Evolutionary conservation across 2,329 filamentous ascomycete species (phyloP).

Genomic region (Pseudogymnoascus sp.): DNA sequence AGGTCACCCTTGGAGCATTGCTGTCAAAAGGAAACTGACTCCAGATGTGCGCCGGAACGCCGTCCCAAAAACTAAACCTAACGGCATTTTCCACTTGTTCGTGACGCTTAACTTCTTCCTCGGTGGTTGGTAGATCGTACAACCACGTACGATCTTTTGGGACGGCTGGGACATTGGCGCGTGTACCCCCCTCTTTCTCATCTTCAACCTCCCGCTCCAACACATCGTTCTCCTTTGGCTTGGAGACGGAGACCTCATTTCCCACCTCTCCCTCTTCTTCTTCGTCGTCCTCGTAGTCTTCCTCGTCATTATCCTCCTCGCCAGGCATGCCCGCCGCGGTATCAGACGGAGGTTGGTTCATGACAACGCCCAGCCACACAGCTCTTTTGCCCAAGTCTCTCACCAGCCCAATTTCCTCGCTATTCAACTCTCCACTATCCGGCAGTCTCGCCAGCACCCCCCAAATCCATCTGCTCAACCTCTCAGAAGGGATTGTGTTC

Average conservation of each 20-base stretch:
- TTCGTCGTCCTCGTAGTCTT: not conserved
- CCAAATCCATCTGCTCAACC: constrained; percentile 77
- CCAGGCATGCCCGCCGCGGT: constrained; percentile 32
- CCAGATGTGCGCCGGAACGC: not conserved
- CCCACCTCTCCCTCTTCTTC: constrained; percentile 9
- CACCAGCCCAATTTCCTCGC: constrained; percentile 66
- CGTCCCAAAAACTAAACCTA: not conserved
- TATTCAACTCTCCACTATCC: constrained; percentile 65
- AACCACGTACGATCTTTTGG: not conserved
- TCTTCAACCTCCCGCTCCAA: constrained; percentile 23
- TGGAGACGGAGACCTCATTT: not conserved
- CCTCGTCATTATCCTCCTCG: constrained; percentile 31
- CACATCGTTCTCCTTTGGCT: constrained; percentile 15
- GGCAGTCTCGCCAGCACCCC: constrained; percentile 67
- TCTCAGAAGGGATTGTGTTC: constrained; percentile 28
- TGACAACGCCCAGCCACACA: constrained; percentile 39
- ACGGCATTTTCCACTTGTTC: not conserved
- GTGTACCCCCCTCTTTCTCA: constrained; percentile 12
- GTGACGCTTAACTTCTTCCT: not conserved
- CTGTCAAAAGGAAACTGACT: not conserved
- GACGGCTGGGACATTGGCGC: not conserved
- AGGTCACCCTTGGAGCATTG: not conserved
- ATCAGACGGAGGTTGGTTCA: constrained; percentile 28
- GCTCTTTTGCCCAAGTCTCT: constrained; percentile 75
- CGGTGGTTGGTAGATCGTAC: not conserved